phyloP scores from a whole-genome alignment of 179 eudicot species.

The Actinidia arguta region DNA sequence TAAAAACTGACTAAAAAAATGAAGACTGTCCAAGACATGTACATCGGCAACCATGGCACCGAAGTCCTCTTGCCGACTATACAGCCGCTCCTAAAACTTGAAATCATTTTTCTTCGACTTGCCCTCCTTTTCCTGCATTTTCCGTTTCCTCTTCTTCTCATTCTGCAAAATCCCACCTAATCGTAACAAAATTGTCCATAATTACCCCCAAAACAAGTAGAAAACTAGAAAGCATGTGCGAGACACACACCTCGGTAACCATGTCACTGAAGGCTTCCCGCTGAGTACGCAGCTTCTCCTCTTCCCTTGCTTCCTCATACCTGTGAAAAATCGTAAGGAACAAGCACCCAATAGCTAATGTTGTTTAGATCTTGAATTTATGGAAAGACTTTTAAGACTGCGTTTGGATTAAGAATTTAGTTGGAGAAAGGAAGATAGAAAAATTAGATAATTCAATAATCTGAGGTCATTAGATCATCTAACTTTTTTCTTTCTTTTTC shows the following conservation, averaged over 20 bases:
- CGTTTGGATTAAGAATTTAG: too few species aligned
- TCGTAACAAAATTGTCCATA: neutral
- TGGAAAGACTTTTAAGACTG: too few species aligned
- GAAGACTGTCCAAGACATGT: too few species aligned
- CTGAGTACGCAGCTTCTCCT: constrained; percentile 80
- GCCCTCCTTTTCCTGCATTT: constrained; percentile 78
- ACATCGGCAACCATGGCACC: too few species aligned
- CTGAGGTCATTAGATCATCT: too few species aligned
- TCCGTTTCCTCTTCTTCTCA: constrained; percentile 72
- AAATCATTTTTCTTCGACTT: constrained; percentile 79
- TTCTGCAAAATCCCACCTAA: constrained; percentile 44
- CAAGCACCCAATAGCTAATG: neutral
- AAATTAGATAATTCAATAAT: too few species aligned
- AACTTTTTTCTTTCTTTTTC: too few species aligned
- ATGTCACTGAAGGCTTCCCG: constrained; percentile 91
- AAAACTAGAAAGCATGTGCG: neutral
- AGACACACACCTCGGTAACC: constrained; percentile 80
- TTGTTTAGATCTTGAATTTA: too few species aligned
- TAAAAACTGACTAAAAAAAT: too few species aligned
- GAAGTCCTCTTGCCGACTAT: too few species aligned
- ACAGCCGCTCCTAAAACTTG: constrained; percentile 71
- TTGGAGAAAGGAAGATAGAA: too few species aligned
- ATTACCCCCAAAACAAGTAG: neutral
- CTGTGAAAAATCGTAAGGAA: constrained; percentile 30
- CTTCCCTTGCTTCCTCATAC: constrained; percentile 97